These are phyloP conservation scores for Venturia nashicola DNA, from an alignment of 2,329 filamentous ascomycete genomes.

Conservation along the genomic window DNA sequence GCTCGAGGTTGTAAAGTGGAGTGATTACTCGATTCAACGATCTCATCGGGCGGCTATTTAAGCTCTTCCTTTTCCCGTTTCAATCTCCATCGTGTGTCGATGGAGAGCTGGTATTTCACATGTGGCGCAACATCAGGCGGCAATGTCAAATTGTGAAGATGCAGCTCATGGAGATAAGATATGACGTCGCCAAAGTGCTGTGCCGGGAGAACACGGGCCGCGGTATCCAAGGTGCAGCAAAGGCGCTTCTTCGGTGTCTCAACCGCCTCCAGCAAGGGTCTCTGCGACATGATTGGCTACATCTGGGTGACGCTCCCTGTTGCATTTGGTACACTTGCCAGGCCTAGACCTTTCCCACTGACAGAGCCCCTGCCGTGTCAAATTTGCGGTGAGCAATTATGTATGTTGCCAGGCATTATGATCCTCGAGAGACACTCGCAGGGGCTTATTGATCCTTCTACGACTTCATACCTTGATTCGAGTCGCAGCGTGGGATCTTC, in stretches of 20 bases:
- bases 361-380: not conserved
- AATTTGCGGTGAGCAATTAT: conserved; percentile 1
- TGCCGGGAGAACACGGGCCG: not conserved
- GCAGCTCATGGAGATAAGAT: not conserved
- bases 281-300: not conserved
- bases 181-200: not conserved
- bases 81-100: no score
- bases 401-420: not conserved
- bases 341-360: not conserved
- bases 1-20: not conserved
- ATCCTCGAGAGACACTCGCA: not conserved
- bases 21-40: not conserved
- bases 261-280: not conserved
- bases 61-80: no score
- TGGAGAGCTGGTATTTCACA: no score
- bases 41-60: not conserved
- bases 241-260: not conserved
- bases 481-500: not conserved
- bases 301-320: no score
- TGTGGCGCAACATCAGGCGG: not conserved
- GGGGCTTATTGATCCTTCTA: not conserved
- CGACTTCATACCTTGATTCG: not conserved
- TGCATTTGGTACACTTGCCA: not conserved
- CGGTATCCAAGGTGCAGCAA: not conserved
- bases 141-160: not conserved